Conservation (phyloP, 2,329 filamentous ascomycete genomes). For the Ophiognomonia clavigignenti-juglandacearum region DNA sequence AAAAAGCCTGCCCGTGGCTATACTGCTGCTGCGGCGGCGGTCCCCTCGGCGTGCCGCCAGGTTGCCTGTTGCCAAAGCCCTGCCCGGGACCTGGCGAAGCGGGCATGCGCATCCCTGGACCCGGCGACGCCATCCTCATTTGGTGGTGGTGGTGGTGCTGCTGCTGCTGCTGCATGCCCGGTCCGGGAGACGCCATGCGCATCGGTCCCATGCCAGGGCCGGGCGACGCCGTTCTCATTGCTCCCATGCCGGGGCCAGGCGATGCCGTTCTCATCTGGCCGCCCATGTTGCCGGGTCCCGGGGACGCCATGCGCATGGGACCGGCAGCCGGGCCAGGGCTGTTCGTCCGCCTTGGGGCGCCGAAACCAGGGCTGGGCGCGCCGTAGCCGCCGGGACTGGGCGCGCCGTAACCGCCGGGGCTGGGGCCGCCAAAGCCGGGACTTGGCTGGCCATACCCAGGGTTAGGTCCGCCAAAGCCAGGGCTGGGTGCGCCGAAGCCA, state of each 20-base stretch:
- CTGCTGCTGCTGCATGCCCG: too few species aligned
- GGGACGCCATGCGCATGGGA: conserved; percentile 14
- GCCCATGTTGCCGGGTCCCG: conserved; percentile 8
- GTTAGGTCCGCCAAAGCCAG: conserved; percentile 1
- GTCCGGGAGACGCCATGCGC: conserved; percentile 12
- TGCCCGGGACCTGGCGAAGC: conserved; percentile 17
- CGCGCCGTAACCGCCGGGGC: too few species aligned
- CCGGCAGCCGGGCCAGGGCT: conserved; percentile 4
- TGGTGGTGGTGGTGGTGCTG: too few species aligned
- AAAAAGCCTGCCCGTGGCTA: conserved; percentile 29
- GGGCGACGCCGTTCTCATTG: conserved; percentile 11
- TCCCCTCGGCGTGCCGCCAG: conserved; percentile 18
- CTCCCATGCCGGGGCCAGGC: conserved; percentile 4
- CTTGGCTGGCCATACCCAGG: conserved; percentile 7
- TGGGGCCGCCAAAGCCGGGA: conserved; percentile 3
- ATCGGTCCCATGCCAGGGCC: conserved; percentile 8
- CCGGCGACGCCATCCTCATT: conserved; percentile 9
- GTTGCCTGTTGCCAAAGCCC: conserved; percentile 19
- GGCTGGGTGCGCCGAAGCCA: background rate
- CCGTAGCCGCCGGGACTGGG: too few species aligned
- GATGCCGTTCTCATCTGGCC: conserved; percentile 9
- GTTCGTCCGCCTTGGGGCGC: conserved; percentile 8
- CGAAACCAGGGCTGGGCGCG: conserved; percentile 13
- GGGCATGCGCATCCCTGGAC: background rate
- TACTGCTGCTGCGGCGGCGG: conserved; percentile 21